phyloP scores from a whole-genome alignment of 2,329 filamentous ascomycete species.

The Sporothrix humicola region DNA sequence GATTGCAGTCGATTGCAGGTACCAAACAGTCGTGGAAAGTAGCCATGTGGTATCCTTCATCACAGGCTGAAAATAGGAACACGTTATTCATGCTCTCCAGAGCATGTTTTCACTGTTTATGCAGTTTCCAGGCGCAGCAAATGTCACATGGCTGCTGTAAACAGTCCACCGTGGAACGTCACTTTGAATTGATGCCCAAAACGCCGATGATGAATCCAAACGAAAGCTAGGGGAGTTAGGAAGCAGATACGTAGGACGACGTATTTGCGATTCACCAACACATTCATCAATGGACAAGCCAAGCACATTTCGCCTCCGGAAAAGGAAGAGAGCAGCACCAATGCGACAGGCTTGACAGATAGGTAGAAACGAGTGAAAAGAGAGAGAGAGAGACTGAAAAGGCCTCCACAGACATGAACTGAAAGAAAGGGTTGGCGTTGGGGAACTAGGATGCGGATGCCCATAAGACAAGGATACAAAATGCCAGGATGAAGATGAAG shows the following conservation, averaged over 20 bases:
- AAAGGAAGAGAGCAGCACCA: background rate
- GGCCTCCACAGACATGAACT: background rate
- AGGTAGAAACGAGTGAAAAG: no score
- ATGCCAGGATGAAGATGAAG: no score
- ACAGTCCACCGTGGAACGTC: no score
- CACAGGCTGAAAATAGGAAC: constrained; percentile 25
- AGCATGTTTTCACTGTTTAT: background rate
- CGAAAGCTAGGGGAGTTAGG: background rate
- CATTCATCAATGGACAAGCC: background rate
- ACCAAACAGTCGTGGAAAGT: background rate
- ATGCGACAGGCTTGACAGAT: no score
- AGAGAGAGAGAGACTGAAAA: background rate
- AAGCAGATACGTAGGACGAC: background rate
- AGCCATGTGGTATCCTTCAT: background rate
- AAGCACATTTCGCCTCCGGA: background rate
- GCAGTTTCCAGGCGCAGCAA: background rate
- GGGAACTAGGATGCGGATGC: no score
- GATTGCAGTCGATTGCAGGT: background rate
- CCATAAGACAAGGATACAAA: no score
- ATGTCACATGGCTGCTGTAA: no score
- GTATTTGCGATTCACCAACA: background rate
- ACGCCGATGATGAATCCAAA: background rate
- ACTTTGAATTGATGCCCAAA: no score
- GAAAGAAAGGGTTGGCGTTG: background rate
- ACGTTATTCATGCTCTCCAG: constrained; percentile 1